Percentiles rank a stretch among this genome's conserved stretches.
These are phyloP conservation scores for Choanephora cucurbitarum DNA, from an alignment of 371 early-diverging fungal species.

Conservation along the genomic window DNA sequence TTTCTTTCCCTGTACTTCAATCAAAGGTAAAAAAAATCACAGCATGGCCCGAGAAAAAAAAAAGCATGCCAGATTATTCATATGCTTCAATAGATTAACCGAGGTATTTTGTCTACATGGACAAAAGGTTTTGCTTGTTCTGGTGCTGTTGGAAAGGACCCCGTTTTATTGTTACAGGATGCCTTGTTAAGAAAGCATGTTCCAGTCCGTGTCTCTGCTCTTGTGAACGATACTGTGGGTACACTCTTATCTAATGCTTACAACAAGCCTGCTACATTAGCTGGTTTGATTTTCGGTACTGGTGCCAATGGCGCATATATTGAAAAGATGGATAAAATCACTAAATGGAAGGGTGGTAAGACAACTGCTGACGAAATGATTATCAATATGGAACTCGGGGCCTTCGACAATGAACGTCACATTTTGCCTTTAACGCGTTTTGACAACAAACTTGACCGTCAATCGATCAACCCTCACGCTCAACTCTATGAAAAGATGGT, in stretches of 20 bases:
- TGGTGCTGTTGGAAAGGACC: constrained; percentile 87
- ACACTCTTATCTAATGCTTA: constrained; percentile 90
- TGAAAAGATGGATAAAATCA: constrained; percentile 72
- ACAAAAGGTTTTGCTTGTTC: constrained; percentile 88
- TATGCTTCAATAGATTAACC: constrained; percentile 49
- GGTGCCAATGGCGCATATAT: constrained; percentile 97
- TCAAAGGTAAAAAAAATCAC: constrained; percentile 40
- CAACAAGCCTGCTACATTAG: constrained; percentile 73
- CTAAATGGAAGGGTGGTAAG: constrained; percentile 67
- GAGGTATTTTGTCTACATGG: constrained; percentile 85
- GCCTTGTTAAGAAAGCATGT: constrained; percentile 77
- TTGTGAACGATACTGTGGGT: constrained; percentile 97
- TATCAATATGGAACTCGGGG: constrained; percentile 93
- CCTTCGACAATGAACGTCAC: constrained; percentile 78
- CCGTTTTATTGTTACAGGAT: constrained; percentile 82
- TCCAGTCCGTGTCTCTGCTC: constrained; percentile 79
- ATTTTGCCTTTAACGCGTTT: constrained; percentile 83
- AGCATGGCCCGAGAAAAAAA: constrained; percentile 9
- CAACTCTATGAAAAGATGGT: constrained; percentile 96
- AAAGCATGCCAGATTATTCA: constrained; percentile 3
- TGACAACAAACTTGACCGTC: constrained; percentile 84
- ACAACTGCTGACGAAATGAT: constrained; percentile 74
- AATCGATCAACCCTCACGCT: constrained; percentile 75
- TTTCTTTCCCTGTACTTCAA: constrained; percentile 92
- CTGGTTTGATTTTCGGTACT: constrained; percentile 95